Evolutionary conservation across 2,329 filamentous ascomycete genomes (phyloP), one percentile per base, ranked within the genome.

Genomic region (Diaporthe ampelina): DNA sequence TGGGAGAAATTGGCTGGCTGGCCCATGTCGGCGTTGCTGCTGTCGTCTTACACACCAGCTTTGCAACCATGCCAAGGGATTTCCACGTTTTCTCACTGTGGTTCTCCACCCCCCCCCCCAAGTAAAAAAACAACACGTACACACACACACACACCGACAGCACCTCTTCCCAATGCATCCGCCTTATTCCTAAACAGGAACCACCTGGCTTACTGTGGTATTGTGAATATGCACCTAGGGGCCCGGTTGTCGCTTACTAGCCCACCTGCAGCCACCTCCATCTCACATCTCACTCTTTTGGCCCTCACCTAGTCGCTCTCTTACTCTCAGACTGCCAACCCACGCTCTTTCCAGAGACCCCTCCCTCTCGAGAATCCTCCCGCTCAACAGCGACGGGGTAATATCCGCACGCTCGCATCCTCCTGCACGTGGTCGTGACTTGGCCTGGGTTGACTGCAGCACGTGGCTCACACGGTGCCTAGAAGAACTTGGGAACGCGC

Each of bases 291-390:
- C 29, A 32, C 32, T 35, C 19, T 58, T n/a, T 57, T 24, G 45
- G 21, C 59, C 29, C 26, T 32, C 37, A 26, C 37, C 9, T 37
- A 40, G 37, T 26, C 45, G n/a, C n/a, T 61, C n/a, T 5, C 15
- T 15, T 21, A 21, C n/a, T 61, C n/a, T 4, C 15, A n/a, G 2
- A 32, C 61, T 35, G 1, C 59, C 43, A 32, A 21, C 15, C 29
- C 54, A 9, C 2, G 6, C 43, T 24, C 40, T n/a, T 24, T 19
- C 78, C 75, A 8, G 45, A 50, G 35, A n/a, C 8, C 19, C 45
- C 45, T 48, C 45, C 76, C 72, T 77, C 76, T 76, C 75, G 45
- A 19, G 70, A 75, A 76, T 74, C 68, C 75, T 75, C 74, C 75
- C 75, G 74, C 74, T 74, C 75, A 76, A 75, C 75, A 73, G 65